phyloP scores from a whole-genome alignment of 768 basidiomycete species.

The Coprinopsis cinerea region DNA sequence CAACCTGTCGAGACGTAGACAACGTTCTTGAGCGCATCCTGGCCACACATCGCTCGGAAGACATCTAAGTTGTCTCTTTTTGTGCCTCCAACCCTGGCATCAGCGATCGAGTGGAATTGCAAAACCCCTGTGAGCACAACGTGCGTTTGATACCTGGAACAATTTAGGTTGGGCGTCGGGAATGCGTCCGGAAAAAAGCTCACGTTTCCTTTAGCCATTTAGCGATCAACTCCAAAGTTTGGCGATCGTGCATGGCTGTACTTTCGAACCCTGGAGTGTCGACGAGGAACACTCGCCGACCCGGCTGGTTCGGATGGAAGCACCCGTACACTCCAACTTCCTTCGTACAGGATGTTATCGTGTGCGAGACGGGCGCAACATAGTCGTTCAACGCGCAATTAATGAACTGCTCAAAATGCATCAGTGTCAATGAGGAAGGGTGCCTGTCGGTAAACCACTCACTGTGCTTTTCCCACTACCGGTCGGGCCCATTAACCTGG shows the following conservation, averaged over 20 bases:
- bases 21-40: slow-evolving; percentile 37
- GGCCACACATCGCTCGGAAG: slow-evolving; percentile 44
- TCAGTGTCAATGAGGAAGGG: not conserved
- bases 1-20: slow-evolving; percentile 47
- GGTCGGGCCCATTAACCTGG: slow-evolving; percentile 23
- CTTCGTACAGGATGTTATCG: slow-evolving; percentile 19
- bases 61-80: slow-evolving; percentile 42
- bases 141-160: slow-evolving; percentile 20
- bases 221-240: slow-evolving; percentile 19
- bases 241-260: slow-evolving; percentile 17
- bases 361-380: slow-evolving; percentile 17
- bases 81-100: slow-evolving; percentile 36
- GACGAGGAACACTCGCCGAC: slow-evolving; percentile 20
- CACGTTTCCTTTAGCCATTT: slow-evolving; percentile 25
- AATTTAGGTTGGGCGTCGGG: not conserved
- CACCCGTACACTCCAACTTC: slow-evolving; percentile 16
- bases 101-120: slow-evolving; percentile 26
- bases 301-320: slow-evolving; percentile 10
- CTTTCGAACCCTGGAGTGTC: slow-evolving; percentile 29
- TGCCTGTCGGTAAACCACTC: not conserved
- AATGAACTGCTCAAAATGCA: slow-evolving; percentile 18
- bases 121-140: slow-evolving; percentile 26
- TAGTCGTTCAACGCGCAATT: slow-evolving; percentile 17
- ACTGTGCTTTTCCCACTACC: slow-evolving; percentile 22
- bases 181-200: not conserved